Evolutionary conservation across 23 red algal genomes (phyloP).

Genomic region (Pyropia haitanensis): DNA sequence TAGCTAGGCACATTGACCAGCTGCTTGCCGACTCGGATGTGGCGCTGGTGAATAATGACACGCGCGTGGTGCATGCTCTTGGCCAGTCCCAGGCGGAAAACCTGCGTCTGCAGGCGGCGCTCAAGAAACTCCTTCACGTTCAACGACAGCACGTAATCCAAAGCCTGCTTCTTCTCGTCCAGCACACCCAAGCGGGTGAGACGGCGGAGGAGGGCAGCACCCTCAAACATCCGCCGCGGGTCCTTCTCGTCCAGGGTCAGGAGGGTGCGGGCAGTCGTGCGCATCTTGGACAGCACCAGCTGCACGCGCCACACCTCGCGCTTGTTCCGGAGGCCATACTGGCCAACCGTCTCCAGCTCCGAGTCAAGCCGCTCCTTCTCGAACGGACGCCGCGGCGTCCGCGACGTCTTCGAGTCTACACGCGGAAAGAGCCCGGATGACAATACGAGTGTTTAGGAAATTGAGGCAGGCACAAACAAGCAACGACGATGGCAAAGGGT

Average conservation of each 20-base stretch:
- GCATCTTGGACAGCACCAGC: slow-evolving; percentile 96
- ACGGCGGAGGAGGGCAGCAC: slow-evolving; percentile 79
- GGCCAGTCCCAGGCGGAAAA: slow-evolving; percentile 91
- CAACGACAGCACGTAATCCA: slow-evolving; percentile 95
- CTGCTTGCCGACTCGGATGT: slow-evolving; percentile 98
- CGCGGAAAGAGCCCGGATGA: not conserved
- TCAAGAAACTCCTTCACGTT: slow-evolving; percentile 99
- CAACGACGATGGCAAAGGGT: too few species aligned
- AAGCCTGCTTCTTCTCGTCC: slow-evolving; percentile 79
- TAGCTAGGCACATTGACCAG: slow-evolving; percentile 96
- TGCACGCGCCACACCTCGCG: slow-evolving; percentile 99
- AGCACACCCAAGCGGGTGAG: slow-evolving; percentile 89
- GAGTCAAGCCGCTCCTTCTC: slow-evolving; percentile 95
- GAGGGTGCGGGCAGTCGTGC: slow-evolving; percentile 83
- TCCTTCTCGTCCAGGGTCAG: slow-evolving; percentile 93
- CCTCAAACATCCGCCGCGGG: slow-evolving; percentile 89
- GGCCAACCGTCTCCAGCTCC: slow-evolving; percentile 85
- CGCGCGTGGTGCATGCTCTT: slow-evolving; percentile 99
- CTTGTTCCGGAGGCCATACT: slow-evolving; percentile 99
- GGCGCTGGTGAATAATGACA: slow-evolving; percentile 89
- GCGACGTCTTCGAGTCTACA: slow-evolving; percentile 73
- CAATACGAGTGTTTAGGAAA: too few species aligned
- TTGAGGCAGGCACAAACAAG: too few species aligned
- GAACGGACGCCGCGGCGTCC: slow-evolving; percentile 93
- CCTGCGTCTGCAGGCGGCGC: slow-evolving; percentile 94